Percentiles rank a stretch among this genome's conserved stretches.
Conservation (phyloP, 1,284 basidiomycete species). For the Coniferiporia sulphurascens region DNA sequence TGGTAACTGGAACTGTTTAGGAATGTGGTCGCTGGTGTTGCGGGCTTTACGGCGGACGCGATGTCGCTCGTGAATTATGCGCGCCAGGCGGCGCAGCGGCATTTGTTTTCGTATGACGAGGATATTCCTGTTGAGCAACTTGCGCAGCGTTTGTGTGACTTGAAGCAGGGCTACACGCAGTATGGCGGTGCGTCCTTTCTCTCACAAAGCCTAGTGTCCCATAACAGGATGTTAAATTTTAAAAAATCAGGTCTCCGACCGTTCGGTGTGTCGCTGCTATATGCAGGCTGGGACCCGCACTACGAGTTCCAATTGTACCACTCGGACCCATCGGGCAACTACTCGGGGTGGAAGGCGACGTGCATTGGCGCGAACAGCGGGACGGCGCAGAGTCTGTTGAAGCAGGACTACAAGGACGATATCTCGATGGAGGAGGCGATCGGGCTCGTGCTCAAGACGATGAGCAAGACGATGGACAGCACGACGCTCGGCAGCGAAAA, state of each 20-base stretch:
- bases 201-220: background rate
- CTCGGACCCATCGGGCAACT: slow-evolving; percentile 97
- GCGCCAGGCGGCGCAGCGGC: slow-evolving; percentile 84
- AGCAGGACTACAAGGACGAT: slow-evolving; percentile 99
- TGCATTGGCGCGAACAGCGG: slow-evolving; percentile 97
- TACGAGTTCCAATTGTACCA: slow-evolving; percentile 98
- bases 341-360: slow-evolving; percentile 98
- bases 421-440: slow-evolving; percentile 90
- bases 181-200: slow-evolving; percentile 69
- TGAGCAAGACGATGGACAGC: slow-evolving; percentile 99
- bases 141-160: slow-evolving; percentile 89
- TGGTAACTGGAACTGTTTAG: slow-evolving; percentile 35
- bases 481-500: slow-evolving; percentile 95
- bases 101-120: slow-evolving; percentile 90
- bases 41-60: slow-evolving; percentile 94
- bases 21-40: slow-evolving; percentile 93
- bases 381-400: slow-evolving; percentile 88
- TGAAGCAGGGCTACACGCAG: slow-evolving; percentile 99
- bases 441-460: slow-evolving; percentile 84
- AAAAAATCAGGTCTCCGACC: slow-evolving; percentile 76
- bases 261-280: slow-evolving; percentile 95
- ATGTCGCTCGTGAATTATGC: slow-evolving; percentile 97
- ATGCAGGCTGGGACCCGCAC: slow-evolving; percentile 95
- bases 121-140: slow-evolving; percentile 97
- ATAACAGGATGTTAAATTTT: background rate